These are phyloP conservation scores for Globisporangium ultimum DNA, from an alignment of 352 stramenopile species.

Conservation along the genomic window DNA sequence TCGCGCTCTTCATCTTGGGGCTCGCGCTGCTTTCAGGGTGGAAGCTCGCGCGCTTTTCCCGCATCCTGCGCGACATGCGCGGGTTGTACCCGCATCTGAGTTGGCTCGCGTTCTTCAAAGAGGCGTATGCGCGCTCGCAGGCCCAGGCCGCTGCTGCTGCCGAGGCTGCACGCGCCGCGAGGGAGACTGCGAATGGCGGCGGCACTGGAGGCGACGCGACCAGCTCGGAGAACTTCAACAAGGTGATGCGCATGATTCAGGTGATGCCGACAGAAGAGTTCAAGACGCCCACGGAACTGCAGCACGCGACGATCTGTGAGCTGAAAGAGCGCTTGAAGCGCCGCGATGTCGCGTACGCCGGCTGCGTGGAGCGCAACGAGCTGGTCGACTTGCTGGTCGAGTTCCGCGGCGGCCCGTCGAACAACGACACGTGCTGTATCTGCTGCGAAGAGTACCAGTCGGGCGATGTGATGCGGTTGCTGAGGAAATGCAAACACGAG, in stretches of 20 bases:
- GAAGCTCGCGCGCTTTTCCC: conserved; percentile 55
- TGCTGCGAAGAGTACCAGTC: conserved; percentile 85
- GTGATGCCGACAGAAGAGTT: conserved; percentile 83
- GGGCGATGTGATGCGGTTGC: conserved; percentile 70
- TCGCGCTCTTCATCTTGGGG: conserved; percentile 52
- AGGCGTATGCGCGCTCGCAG: conserved; percentile 37
- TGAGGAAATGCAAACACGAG: conserved; percentile 84
- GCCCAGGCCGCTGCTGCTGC: conserved; percentile 28
- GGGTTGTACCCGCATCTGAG: conserved; percentile 13
- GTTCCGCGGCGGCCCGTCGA: conserved; percentile 72
- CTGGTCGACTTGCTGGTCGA: conserved; percentile 67
- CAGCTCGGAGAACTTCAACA: conserved; percentile 62
- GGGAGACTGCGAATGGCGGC: conserved; percentile 15
- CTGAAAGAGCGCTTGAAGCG: conserved; percentile 73
- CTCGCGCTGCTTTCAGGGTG: conserved; percentile 52
- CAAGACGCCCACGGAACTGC: conserved; percentile 52
- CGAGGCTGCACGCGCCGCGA: conserved; percentile 27
- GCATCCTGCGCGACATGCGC: conserved; percentile 41
- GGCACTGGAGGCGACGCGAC: conserved; percentile 2
- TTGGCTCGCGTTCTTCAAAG: conserved; percentile 54
- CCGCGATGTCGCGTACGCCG: conserved; percentile 52
- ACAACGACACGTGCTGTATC: conserved; percentile 87
- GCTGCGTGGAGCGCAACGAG: conserved; percentile 69
- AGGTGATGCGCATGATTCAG: conserved; percentile 73
- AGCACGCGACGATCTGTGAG: conserved; percentile 49